Evolutionary conservation across 2,329 filamentous ascomycete species (phyloP).

Genomic region (Knufia petricola): DNA sequence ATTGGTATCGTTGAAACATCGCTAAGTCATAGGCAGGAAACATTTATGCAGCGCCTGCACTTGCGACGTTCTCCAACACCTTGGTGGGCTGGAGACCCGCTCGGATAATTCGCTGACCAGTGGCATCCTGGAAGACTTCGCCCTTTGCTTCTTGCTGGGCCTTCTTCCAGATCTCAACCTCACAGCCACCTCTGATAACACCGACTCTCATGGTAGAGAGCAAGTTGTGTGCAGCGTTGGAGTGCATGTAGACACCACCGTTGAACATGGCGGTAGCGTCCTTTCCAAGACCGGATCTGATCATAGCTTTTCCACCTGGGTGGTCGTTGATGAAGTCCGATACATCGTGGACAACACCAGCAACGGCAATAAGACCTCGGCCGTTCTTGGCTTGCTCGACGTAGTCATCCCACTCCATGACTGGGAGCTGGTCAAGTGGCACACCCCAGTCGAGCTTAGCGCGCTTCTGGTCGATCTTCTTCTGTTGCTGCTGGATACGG

Average conservation of each 20-base stretch:
- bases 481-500: slow-evolving; percentile 76
- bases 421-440: slow-evolving; percentile 74
- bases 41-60: slow-evolving; percentile 68
- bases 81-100: slow-evolving; percentile 80
- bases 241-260: slow-evolving; percentile 81
- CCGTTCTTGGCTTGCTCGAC: slow-evolving; percentile 68
- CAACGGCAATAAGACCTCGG: slow-evolving; percentile 65
- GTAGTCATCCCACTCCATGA: slow-evolving; percentile 80
- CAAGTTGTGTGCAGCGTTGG: slow-evolving; percentile 81
- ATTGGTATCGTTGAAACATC: slow-evolving; percentile 7
- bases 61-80: slow-evolving; percentile 66
- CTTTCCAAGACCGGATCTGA: slow-evolving; percentile 72
- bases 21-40: not conserved
- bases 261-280: slow-evolving; percentile 88
- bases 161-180: slow-evolving; percentile 90
- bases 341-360: slow-evolving; percentile 79
- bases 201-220: slow-evolving; percentile 81
- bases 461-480: slow-evolving; percentile 86
- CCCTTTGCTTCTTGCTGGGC: slow-evolving; percentile 61
- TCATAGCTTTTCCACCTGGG: slow-evolving; percentile 82
- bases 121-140: slow-evolving; percentile 71
- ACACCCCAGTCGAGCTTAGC: slow-evolving; percentile 74
- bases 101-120: slow-evolving; percentile 72
- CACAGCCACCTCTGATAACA: slow-evolving; percentile 75
- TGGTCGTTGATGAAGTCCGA: slow-evolving; percentile 78